Evolutionary conservation across 208 protist species (phyloP).

Genomic region (Trypanosoma brucei): DNA sequence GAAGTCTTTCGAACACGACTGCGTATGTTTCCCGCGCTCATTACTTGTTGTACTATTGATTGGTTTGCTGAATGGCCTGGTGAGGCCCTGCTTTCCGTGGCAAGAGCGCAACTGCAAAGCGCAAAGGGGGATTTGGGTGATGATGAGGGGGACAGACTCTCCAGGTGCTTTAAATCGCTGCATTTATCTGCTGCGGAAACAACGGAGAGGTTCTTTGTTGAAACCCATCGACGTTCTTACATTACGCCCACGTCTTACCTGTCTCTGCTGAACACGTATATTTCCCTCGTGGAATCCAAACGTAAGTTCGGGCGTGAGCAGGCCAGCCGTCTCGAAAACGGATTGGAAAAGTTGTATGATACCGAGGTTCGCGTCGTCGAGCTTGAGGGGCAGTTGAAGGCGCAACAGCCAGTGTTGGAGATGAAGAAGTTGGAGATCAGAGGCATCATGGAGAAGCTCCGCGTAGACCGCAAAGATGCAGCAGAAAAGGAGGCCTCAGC

Average conservation of each 20-base stretch:
- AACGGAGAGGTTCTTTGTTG: constrained; percentile 88
- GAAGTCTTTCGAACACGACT: constrained; percentile 94
- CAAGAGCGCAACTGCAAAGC: constrained; percentile 60
- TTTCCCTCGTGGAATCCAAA: constrained; percentile 80
- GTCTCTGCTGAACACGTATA: constrained; percentile 91
- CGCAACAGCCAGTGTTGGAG: constrained; percentile 94
- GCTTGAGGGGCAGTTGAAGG: constrained; percentile 92
- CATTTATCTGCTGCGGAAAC: constrained; percentile 87
- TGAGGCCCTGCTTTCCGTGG: constrained; percentile 93
- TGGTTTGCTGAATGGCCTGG: constrained; percentile 97
- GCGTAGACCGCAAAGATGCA: constrained; percentile 89
- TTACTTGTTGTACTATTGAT: constrained; percentile 98
- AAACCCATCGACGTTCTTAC: constrained; percentile 94
- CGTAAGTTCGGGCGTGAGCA: constrained; percentile 75
- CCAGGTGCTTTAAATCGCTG: constrained; percentile 89
- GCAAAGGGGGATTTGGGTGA: constrained; percentile 4
- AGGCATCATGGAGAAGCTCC: constrained; percentile 90
- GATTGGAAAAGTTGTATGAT: constrained; percentile 92
- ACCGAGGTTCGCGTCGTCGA: constrained; percentile 92
- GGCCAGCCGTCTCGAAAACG: constrained; percentile 89
- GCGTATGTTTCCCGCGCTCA: constrained; percentile 96
- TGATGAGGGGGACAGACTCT: constrained; percentile 33
- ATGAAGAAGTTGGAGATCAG: constrained; percentile 91
- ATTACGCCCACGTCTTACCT: constrained; percentile 98
- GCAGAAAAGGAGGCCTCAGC: constrained; percentile 83